Base-by-base conservation (phyloP, 2,329 filamentous ascomycete genomes). In the Colletotrichum sp. region DNA sequence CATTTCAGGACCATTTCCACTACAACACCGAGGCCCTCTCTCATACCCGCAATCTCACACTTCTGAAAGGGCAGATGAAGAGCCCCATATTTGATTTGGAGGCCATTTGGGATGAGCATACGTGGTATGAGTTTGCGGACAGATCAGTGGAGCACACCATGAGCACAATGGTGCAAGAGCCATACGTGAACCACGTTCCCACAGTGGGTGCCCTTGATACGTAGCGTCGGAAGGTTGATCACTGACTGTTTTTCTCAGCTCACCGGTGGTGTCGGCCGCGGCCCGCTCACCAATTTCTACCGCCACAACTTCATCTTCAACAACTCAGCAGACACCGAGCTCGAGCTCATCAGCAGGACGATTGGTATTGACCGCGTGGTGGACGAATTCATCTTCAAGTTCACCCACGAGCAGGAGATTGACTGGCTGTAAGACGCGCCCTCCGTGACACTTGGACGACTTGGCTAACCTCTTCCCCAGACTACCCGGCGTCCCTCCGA, bases 71-170 rank as follows among this genome's bases (percentile, higher is more conserved):
- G 8, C 84, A 89, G 3, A 84, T 94, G 8, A 85, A 85, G 0
- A 94, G 94, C 0, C 94, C 94, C 0, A 89, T 88, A 75, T 95
- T 96, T 79, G 93, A 96, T 78, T 89, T 96, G 13, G 94, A 96
- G 80, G 88, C 89, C 2, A 93, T 96, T 65, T 96, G 94, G 94
- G 93, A 95, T 8, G 93, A 96, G 83, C 94, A 96, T 81, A 94
- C 93, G 0, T 88, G 89, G 61, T 93, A 90, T 78, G 93, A 96
- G 81, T 96, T 96, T 81, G 91, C 83, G 2, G 91, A 92, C 69
- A 88, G 93, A n/a, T 91, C 91, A 3, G 93, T 95, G 0, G 91
- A 91, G 77, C 90, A 92, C 77, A 96, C 94, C 0, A 96, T 96
- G 94, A 88, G 87, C 18, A 96, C 94, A 0, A 96, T 96, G 94